phyloP scores from a whole-genome alignment of 805 yeast genomes.

The Candida stauntonica region DNA sequence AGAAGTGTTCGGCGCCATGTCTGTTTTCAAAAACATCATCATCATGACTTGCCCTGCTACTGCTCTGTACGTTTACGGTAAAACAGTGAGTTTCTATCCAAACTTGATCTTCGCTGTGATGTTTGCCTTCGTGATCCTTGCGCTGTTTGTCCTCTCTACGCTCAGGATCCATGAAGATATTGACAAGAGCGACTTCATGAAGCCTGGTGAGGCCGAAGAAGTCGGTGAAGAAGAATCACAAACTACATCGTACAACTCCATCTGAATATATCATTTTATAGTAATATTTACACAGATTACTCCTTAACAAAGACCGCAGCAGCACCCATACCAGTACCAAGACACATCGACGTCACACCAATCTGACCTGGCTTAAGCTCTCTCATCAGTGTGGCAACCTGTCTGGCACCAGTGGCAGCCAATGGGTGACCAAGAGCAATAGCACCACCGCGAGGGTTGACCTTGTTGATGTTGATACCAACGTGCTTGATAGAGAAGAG shows the following conservation, averaged over 20 bases:
- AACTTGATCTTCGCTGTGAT: constrained; percentile 30
- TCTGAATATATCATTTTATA: no score
- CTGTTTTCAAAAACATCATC: constrained; percentile 51
- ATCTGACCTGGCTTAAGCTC: constrained; percentile 75
- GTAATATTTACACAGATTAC: constrained; percentile 29
- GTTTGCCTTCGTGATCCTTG: constrained; percentile 2
- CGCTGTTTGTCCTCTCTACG: not conserved
- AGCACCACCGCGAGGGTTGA: constrained; percentile 94
- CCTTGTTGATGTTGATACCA: constrained; percentile 63
- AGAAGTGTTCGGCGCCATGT: constrained; percentile 70
- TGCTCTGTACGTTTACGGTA: constrained; percentile 44
- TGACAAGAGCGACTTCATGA: constrained; percentile 8
- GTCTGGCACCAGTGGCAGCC: constrained; percentile 89
- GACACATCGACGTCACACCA: constrained; percentile 94
- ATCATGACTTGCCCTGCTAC: constrained; percentile 46
- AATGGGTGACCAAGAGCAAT: constrained; percentile 95
- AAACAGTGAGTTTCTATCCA: constrained; percentile 38
- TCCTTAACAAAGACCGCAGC: constrained; percentile 84
- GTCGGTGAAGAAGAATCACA: no score
- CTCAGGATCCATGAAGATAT: constrained; percentile 15
- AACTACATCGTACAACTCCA: no score
- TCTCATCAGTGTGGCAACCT: constrained; percentile 80
- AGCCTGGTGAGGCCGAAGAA: not conserved
- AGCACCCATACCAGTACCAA: constrained; percentile 99
- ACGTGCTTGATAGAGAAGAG: constrained; percentile 64